Base-by-base conservation (phyloP, 768 basidiomycete genomes). In the Leccinum olivaceopallidum region DNA sequence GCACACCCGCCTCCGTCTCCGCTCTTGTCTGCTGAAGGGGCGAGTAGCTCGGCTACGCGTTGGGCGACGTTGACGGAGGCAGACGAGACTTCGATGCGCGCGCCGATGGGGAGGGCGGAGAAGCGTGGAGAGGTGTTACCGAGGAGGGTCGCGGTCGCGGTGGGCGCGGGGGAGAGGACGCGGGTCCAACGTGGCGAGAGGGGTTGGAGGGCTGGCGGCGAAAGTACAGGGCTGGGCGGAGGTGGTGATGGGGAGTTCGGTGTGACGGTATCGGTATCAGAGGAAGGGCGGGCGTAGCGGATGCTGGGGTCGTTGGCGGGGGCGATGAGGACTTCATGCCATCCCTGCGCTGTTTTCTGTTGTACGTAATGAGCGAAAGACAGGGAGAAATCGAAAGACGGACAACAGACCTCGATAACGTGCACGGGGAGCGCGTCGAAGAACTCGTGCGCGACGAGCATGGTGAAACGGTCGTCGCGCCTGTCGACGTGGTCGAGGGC, bases 351-450 rank as follows among this genome's bases (percentile, higher is more conserved):
- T 12, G 83, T 87, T 86, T 86, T 94, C 92, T 94, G 32, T 10
- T 10, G 26, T 18, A 14, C 37, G 6, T 6, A 6, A n/a, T 20
- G 42, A 26, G 22, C 12, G 14, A 10, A 4, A 9, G 4, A 1
- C n/a, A n/a, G n/a, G n/a, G 3, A 0, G 7, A 6, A n/a, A 20
- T 8, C 13, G 34, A 34, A 4, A 37, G 14, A 7, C 5, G 2
- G 30, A 70, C 3, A 5, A 42, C 79, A 12, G 64, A 94, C 95
- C 80, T 96, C 87, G 39, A 98, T 77, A 39, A 95, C 78, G 73
- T 97, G 92, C 52, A 98, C 87, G 0, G 97, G 96, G 49, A 99
- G 80, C 0, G 95, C 95, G 71, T 98, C 97, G 63, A 99, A 98
- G 76, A 98, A 96, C 70, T 98, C 97, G 73, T 99, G 95, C 0